Evolutionary conservation across 139 green algal species (phyloP).

Genomic region (Coelastrella sp.): DNA sequence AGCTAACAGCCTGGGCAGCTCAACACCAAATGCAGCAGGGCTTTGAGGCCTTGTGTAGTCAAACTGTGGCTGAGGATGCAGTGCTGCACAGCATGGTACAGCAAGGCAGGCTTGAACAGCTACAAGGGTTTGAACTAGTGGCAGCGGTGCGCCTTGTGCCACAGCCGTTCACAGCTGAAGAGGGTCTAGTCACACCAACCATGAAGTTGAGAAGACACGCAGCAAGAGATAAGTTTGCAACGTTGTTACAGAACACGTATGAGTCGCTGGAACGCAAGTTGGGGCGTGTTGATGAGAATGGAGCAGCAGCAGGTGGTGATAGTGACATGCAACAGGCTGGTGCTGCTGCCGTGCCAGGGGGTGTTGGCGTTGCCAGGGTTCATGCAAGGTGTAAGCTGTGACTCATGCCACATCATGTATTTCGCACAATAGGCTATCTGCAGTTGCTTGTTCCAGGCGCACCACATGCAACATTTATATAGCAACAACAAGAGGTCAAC

Average conservation of each 20-base stretch:
- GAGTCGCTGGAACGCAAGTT: background rate
- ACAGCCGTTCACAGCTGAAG: constrained; percentile 93
- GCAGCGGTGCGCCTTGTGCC: constrained; percentile 75
- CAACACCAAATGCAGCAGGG: constrained; percentile 58
- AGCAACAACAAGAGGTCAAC: too few species aligned
- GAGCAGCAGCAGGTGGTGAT: background rate
- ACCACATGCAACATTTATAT: too few species aligned
- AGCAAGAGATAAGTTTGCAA: constrained; percentile 55
- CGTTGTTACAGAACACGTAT: constrained; percentile 66
- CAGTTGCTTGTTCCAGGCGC: too few species aligned
- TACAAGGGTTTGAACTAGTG: constrained; percentile 89
- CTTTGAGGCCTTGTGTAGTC: constrained; percentile 65
- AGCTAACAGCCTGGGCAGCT: constrained; percentile 84
- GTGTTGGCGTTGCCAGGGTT: too few species aligned
- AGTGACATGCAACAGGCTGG: background rate
- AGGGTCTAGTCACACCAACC: constrained; percentile 81
- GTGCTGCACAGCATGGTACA: constrained; percentile 81
- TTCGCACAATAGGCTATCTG: too few species aligned
- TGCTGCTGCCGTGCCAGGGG: too few species aligned
- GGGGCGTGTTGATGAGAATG: background rate
- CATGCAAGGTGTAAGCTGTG: too few species aligned
- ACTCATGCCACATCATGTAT: too few species aligned
- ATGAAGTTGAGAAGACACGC: constrained; percentile 74
- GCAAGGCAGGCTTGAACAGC: constrained; percentile 80
- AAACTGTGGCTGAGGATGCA: constrained; percentile 68